A percentile compares a stretch with the other conserved stretches of the same genome.
phyloP scores from a whole-genome alignment of 169 alveolate species.

The Neospora caninum region DNA sequence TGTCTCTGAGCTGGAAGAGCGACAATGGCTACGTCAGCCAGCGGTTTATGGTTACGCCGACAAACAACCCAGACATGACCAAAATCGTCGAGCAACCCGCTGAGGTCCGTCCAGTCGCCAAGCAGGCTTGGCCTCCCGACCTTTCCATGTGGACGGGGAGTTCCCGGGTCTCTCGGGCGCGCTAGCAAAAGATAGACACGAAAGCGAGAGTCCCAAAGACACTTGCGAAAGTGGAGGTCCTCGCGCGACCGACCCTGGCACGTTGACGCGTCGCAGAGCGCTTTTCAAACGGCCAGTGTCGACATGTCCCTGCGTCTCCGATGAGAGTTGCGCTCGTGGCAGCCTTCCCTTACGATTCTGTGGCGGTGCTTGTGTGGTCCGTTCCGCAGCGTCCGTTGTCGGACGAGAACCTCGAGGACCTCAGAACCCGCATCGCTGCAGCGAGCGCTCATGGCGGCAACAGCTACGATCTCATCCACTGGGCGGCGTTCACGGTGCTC shows the following conservation, averaged over 20 bases:
- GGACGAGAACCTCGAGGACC: neutral
- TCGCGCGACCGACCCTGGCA: no score
- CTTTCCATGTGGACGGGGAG: no score
- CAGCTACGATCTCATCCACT: neutral
- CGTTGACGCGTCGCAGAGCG: no score
- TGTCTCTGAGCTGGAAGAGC: neutral
- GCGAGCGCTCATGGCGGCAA: neutral
- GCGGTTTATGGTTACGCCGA: neutral
- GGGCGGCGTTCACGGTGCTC: constrained; percentile 7
- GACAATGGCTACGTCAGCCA: neutral
- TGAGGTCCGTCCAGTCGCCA: neutral
- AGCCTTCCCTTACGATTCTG: no score
- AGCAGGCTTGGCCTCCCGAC: no score
- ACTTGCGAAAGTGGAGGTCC: no score
- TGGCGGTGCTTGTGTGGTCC: neutral
- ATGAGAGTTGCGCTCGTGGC: no score
- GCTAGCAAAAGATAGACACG: no score
- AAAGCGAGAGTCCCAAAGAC: no score
- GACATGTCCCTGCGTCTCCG: no score
- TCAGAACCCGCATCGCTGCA: neutral
- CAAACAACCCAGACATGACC: constrained; percentile 8
- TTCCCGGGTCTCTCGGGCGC: no score
- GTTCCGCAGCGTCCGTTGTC: neutral
- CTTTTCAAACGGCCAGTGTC: no score
- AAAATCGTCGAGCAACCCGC: neutral